phyloP scores from a whole-genome alignment of 495 filamentous ascomycete species.

The Tuber umbilicatum region DNA sequence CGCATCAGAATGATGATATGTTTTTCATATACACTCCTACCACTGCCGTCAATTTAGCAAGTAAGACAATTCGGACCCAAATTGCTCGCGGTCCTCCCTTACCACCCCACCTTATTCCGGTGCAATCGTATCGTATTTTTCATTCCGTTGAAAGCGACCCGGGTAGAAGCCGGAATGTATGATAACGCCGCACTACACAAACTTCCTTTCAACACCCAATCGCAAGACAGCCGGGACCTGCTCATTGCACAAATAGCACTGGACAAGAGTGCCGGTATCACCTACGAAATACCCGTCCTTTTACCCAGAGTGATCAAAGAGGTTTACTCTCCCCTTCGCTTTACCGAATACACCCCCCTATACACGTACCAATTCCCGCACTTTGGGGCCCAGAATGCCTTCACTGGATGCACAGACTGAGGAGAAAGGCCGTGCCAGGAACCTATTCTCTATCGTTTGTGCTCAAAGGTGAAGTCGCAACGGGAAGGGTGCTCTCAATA shows the following conservation, averaged over 20 bases:
- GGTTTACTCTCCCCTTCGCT: constrained; percentile 15
- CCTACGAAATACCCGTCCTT: constrained; percentile 15
- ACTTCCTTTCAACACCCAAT: constrained; percentile 8
- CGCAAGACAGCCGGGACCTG: not conserved
- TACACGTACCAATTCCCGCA: constrained; percentile 13
- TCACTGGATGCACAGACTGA: constrained; percentile 13
- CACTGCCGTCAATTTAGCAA: no score
- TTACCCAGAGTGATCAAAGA: constrained; percentile 6
- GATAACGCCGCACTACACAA: constrained; percentile 11
- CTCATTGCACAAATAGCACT: constrained; percentile 9
- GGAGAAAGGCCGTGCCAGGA: constrained; percentile 10
- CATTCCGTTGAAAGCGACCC: no score
- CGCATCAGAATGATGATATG: no score
- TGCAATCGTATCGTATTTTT: no score
- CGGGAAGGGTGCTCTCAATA: constrained; percentile 10
- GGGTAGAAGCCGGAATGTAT: no score
- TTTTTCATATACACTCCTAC: no score
- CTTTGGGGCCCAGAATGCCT: constrained; percentile 13
- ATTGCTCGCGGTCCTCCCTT: no score
- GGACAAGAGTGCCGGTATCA: constrained; percentile 9
- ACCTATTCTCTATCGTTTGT: constrained; percentile 16
- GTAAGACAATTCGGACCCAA: no score
- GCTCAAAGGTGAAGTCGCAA: constrained; percentile 12
- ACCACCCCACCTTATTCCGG: no score
- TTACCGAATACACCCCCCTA: constrained; percentile 10